A percentile compares a stretch with the other conserved stretches of the same genome.
phyloP scores from a whole-genome alignment of 2,329 filamentous ascomycete species.

The Phoma herbarum region DNA sequence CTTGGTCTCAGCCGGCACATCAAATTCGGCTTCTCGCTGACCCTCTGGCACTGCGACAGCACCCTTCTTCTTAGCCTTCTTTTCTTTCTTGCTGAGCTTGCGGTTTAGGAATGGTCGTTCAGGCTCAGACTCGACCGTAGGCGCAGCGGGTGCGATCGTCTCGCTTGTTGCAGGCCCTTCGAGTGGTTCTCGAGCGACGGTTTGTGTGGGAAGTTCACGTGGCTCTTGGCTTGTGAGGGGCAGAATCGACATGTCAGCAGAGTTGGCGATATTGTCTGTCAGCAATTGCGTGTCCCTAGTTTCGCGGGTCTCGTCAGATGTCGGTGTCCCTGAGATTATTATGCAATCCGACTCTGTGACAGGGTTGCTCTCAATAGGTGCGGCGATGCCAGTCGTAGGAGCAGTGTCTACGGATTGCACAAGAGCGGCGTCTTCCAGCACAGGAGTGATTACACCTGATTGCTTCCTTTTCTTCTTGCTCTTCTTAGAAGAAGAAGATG shows the following conservation, averaged over 20 bases:
- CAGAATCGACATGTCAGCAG: background rate
- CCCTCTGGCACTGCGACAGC: slow-evolving; percentile 15
- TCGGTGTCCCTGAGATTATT: background rate
- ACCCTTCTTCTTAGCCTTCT: slow-evolving; percentile 40
- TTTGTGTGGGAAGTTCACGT: background rate
- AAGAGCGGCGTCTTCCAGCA: slow-evolving; percentile 1
- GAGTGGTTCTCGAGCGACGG: background rate
- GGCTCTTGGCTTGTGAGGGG: background rate
- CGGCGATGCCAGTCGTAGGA: slow-evolving; percentile 2
- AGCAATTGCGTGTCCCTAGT: background rate
- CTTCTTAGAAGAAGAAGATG: slow-evolving; percentile 32
- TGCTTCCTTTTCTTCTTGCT: slow-evolving; percentile 39
- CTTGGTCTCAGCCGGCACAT: background rate
- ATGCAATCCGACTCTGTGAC: slow-evolving; percentile 3
- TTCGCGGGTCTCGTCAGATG: background rate
- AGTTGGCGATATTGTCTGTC: background rate
- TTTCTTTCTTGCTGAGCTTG: slow-evolving; percentile 49
- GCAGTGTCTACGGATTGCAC: slow-evolving; percentile 1
- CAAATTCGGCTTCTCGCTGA: slow-evolving; percentile 2
- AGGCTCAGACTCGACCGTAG: slow-evolving; percentile 8
- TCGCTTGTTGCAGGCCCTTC: slow-evolving; percentile 2
- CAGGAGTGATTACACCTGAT: slow-evolving; percentile 19
- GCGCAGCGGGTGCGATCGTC: background rate
- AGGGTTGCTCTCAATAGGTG: slow-evolving; percentile 1
- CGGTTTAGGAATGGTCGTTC: slow-evolving; percentile 33